A percentile compares a stretch with the other conserved stretches of the same genome.
Evolutionary conservation across 2,329 filamentous ascomycete genomes (phyloP).

Genomic region (Saccharata proteae): DNA sequence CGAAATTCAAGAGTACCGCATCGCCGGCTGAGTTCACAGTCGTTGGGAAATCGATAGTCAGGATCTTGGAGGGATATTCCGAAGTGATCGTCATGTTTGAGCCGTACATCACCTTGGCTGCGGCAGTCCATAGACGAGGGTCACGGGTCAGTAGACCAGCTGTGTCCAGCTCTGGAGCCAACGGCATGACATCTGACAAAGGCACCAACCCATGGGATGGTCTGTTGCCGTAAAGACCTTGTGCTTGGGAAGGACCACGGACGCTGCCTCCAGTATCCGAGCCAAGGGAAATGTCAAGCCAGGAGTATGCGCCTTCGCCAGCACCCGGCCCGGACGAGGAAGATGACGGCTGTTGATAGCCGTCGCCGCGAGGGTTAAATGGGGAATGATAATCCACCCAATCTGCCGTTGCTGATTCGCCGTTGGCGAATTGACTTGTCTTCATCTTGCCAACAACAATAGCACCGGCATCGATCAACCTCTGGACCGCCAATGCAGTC

Average conservation of each 20-base stretch:
- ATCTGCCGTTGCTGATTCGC: conserved; percentile 37
- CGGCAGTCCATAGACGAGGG: conserved; percentile 30
- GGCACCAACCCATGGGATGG: conserved; percentile 35
- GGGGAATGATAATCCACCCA: conserved; percentile 34
- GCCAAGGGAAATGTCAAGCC: conserved; percentile 39
- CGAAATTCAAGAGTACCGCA: conserved; percentile 27
- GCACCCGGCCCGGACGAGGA: conserved; percentile 37
- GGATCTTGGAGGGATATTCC: conserved; percentile 30
- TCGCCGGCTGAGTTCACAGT: conserved; percentile 23
- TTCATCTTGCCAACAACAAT: conserved; percentile 36
- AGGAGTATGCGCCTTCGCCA: conserved; percentile 32
- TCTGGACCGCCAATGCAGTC: conserved; percentile 41
- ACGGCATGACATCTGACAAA: conserved; percentile 37
- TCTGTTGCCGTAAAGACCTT: conserved; percentile 40
- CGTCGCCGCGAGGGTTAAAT: conserved; percentile 33
- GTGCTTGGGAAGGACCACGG: conserved; percentile 34
- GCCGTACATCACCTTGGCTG: conserved; percentile 33
- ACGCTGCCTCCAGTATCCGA: conserved; percentile 40
- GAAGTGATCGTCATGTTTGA: conserved; percentile 31
- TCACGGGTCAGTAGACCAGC: conserved; percentile 35
- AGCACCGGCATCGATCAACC: conserved; percentile 48
- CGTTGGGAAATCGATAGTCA: conserved; percentile 31
- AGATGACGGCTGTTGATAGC: conserved; percentile 33
- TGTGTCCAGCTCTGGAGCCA: conserved; percentile 37
- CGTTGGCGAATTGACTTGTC: conserved; percentile 34